A percentile compares a stretch with the other conserved stretches of the same genome.
Conservation (phyloP, 169 alveolate species). For the Plasmodium coatneyi region DNA sequence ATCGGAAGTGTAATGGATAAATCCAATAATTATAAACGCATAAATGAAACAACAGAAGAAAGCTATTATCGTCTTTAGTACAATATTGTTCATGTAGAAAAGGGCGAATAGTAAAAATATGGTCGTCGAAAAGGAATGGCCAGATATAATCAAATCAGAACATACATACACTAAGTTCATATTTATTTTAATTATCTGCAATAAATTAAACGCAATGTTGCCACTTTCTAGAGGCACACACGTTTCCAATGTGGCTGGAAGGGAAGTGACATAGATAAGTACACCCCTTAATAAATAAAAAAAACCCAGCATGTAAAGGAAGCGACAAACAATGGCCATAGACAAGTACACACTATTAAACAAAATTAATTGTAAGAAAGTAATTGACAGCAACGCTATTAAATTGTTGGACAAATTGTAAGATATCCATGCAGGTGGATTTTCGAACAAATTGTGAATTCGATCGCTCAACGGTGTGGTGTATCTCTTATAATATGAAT, state of each 20-base stretch:
- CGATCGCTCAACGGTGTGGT: constrained; percentile 59
- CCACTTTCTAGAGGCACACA: constrained; percentile 56
- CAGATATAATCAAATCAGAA: constrained; percentile 66
- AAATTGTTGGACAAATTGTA: constrained; percentile 56
- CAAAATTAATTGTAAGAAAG: constrained; percentile 23
- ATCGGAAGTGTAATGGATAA: constrained; percentile 70
- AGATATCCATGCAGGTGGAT: constrained; percentile 47
- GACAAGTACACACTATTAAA: constrained; percentile 63
- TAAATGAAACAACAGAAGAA: constrained; percentile 35
- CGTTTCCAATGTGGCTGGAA: constrained; percentile 67
- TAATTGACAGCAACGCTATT: constrained; percentile 29
- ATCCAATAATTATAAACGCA: constrained; percentile 45
- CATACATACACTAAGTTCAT: constrained; percentile 50
- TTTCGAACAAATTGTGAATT: constrained; percentile 4
- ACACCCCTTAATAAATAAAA: constrained; percentile 52
- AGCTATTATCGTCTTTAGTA: constrained; percentile 12
- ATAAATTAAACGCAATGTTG: constrained; percentile 32
- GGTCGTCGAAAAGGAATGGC: constrained; percentile 55
- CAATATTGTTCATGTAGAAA: constrained; percentile 36
- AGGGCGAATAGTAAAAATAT: constrained; percentile 49
- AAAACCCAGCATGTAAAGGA: constrained; percentile 54
- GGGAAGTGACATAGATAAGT: constrained; percentile 44
- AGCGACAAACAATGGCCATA: constrained; percentile 60
- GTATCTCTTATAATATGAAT: constrained; percentile 35
- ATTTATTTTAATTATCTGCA: constrained; percentile 42